Evolutionary conservation across 108 stramenopile species (phyloP), one percentile per base, ranked within the genome.

Genomic region (Skeletonema tropicum): DNA sequence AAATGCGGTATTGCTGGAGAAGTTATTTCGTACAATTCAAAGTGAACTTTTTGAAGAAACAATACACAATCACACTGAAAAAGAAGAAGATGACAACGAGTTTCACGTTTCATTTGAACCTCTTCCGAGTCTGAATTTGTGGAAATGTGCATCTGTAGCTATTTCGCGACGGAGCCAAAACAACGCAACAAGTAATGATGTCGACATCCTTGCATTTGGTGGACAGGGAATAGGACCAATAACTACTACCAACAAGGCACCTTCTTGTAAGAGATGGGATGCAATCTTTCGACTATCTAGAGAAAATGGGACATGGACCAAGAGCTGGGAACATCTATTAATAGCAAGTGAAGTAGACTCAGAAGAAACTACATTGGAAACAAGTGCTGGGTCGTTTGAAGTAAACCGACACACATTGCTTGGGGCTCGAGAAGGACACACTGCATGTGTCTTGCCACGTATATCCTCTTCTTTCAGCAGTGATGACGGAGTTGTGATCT

Each of bases 221-320:
- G 94, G 94, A 19, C 92, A 93, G 68, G 94, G 94, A 31, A 82
- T 64, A 13, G 92, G 94, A 11, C 94, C 94, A 32, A 30, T 29
- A 38, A 11, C 11, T 55, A 12, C 1, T n/a, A 41, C 35, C 11
- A 57, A 36, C 11, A 57, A 36, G 21, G 59, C 30, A 33, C 38
- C 74, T 46, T 42, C 68, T 10, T 69, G 79, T 38, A 58, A 58
- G 25, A 60, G 87, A 45, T 81, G 73, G 69, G 82, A 88, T 75
- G 25, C 46, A 10, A 58, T 88, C 7, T 85, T 73, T 70, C 64
- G 73, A 17, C 62, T 87, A 33, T 48, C 36, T 26, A 21, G 70
- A 39, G 55, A 63, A 48, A 48, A 52, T 74, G 78, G 79, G 0
- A 38, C 49, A 3, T 86, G 82, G 82, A 64, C 79, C 8, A 68